A percentile compares a stretch with the other conserved stretches of the same genome.
phyloP scores from a whole-genome alignment of 495 filamentous ascomycete genomes.

The Massariosphaeria phaeospora region DNA sequence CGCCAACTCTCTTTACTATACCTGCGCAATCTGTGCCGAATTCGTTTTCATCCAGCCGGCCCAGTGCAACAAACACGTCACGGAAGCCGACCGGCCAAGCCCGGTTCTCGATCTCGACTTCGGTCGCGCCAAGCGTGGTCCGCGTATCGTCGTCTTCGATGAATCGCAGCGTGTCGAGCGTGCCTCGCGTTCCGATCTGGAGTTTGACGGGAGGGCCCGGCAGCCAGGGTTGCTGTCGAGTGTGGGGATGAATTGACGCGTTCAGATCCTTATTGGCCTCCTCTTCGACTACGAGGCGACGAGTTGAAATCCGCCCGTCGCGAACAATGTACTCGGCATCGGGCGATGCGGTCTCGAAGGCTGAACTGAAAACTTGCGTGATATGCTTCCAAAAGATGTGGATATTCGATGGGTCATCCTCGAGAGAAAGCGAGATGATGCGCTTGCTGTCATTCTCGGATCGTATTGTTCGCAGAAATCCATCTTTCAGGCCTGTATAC shows the following conservation, averaged over 20 bases:
- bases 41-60: not conserved
- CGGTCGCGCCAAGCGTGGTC: not conserved
- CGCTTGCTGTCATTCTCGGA: not conserved
- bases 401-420: not conserved
- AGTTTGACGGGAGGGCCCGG: not conserved
- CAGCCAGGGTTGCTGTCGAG: not conserved
- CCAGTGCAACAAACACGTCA: slow-evolving; percentile 12
- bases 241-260: not conserved
- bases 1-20: slow-evolving; percentile 3
- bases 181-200: not conserved
- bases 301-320: not conserved
- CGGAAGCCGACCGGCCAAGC: slow-evolving; percentile 11
- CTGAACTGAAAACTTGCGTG: not conserved
- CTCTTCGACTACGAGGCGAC: not conserved
- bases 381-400: not conserved
- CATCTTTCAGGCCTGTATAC: not conserved
- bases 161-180: slow-evolving; percentile 8
- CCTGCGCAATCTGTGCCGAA: slow-evolving; percentile 12
- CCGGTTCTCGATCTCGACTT: slow-evolving; percentile 11
- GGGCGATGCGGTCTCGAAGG: not conserved
- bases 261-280: not conserved
- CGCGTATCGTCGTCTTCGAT: not conserved
- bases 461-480: not conserved
- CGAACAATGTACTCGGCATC: slow-evolving; percentile 1
- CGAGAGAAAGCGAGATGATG: slow-evolving; percentile 1